phyloP scores from a whole-genome alignment of 1,284 basidiomycete genomes.

The Ustilago esculenta region DNA sequence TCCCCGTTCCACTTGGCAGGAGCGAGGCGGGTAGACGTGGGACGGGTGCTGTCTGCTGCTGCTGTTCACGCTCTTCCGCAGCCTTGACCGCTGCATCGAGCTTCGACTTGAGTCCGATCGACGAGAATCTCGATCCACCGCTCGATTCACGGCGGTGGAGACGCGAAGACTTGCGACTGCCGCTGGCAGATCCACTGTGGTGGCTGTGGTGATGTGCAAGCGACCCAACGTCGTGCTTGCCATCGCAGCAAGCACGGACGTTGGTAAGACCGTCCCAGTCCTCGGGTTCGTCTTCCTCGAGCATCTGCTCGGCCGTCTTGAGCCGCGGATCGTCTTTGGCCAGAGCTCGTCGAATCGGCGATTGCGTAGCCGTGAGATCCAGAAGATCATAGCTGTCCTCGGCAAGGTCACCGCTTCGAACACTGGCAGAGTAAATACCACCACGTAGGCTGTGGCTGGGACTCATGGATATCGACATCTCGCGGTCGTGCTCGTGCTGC shows the following conservation, averaged over 20 bases:
- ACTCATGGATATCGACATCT: slow-evolving; percentile 36
- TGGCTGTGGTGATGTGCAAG: slow-evolving; percentile 50
- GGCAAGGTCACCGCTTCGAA: slow-evolving; percentile 17
- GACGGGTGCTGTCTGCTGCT: slow-evolving; percentile 8
- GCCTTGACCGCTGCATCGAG: slow-evolving; percentile 34
- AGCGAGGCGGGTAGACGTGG: slow-evolving; percentile 28
- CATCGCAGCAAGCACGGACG: slow-evolving; percentile 83
- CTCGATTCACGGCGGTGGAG: slow-evolving; percentile 33
- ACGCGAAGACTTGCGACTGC: slow-evolving; percentile 31
- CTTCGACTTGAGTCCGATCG: slow-evolving; percentile 37
- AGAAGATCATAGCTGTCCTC: slow-evolving; percentile 44
- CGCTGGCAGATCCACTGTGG: slow-evolving; percentile 5
- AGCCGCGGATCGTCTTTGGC: slow-evolving; percentile 48
- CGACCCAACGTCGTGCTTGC: slow-evolving; percentile 75
- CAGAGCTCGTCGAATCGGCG: slow-evolving; percentile 30
- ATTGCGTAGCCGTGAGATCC: slow-evolving; percentile 43
- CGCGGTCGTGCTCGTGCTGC: slow-evolving; percentile 50
- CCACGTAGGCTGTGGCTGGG: slow-evolving; percentile 30
- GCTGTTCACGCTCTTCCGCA: slow-evolving; percentile 23
- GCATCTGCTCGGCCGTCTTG: slow-evolving; percentile 63
- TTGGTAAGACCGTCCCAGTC: slow-evolving; percentile 88
- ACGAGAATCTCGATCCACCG: slow-evolving; percentile 31
- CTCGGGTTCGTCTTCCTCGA: slow-evolving; percentile 78
- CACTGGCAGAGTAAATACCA: slow-evolving; percentile 25
- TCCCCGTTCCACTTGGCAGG: slow-evolving; percentile 14